Base-by-base conservation (phyloP, 345 rosid species). In the Hevea brasiliensis region DNA sequence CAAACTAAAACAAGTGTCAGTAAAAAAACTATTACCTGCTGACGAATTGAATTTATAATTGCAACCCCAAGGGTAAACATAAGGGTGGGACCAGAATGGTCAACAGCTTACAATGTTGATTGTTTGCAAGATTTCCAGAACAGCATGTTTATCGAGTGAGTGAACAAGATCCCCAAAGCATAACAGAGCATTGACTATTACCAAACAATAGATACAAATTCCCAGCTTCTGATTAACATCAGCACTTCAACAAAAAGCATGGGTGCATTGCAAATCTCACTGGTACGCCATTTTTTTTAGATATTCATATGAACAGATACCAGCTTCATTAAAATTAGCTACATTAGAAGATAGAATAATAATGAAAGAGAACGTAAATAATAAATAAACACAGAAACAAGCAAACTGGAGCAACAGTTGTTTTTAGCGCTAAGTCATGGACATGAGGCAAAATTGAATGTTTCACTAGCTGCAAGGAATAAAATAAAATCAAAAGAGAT, bases 401-500 rank as follows among this genome's bases (percentile, higher is more conserved):
- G 79, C 94, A 56, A 87, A 95, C 99, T 87, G 90, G 98, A 84
- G 98, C 99, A 69, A 95, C 87, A 42, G 99, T 95, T 21, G 99
- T 95, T 85, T 88, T 95, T 59, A 95, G 98, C 68, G 99, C 99
- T 74, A 95, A 72, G 61, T 93, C 92, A 83, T 95, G 99, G 72
- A 92, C 92, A 44, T 93, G 97, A 67, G 97, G 99, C 89, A 95
- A 84, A 82, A 95, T 87, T 85, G 87, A 85, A 82, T 91, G 86
- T 83, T 89, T 95, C 73, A 95, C 97, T 54, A 92, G 89, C 99
- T 95, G 85, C 72, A 80, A 65, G 61, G 32, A 65, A 73, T 21
- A 9, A 62, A n/a, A n/a, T n/a, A n/a, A n/a, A 48, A 73, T n/a
- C 14, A 69, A 50, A 73, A n/a, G n/a, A n/a, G 17, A n/a, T n/a